Percentiles rank a stretch among this genome's conserved stretches.
Evolutionary conservation across 208 protist genomes (phyloP).

Genomic region (Wallacemonas rigidus): DNA sequence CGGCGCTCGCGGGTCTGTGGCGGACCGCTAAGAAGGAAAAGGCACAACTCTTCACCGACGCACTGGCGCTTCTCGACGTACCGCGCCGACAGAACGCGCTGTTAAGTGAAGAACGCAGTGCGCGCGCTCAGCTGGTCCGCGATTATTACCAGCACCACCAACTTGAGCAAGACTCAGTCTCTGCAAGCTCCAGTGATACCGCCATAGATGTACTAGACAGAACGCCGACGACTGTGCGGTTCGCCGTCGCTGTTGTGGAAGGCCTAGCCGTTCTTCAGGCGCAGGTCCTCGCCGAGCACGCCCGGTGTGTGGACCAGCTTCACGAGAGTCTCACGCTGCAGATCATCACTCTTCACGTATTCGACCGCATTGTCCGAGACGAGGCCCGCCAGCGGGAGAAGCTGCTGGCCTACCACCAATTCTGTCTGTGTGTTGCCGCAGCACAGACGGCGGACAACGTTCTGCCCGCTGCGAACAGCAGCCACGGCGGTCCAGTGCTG

Average conservation of each 20-base stretch:
- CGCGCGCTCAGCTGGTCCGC: slow-evolving; percentile 31
- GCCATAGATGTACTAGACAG: not conserved
- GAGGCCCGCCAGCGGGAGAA: slow-evolving; percentile 41
- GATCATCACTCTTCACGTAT: slow-evolving; percentile 32
- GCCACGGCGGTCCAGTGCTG: too few species aligned
- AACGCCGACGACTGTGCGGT: not conserved
- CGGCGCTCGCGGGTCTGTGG: slow-evolving; percentile 3
- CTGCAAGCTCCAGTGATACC: too few species aligned
- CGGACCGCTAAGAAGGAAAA: slow-evolving; percentile 33
- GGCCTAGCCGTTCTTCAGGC: slow-evolving; percentile 23
- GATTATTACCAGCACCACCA: not conserved
- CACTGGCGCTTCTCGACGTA: slow-evolving; percentile 23
- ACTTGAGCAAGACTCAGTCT: too few species aligned
- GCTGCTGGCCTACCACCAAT: slow-evolving; percentile 48
- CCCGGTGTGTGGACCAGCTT: slow-evolving; percentile 23
- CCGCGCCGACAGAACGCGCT: slow-evolving; percentile 21
- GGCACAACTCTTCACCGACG: slow-evolving; percentile 30
- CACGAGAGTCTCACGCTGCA: slow-evolving; percentile 24
- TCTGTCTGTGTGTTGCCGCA: slow-evolving; percentile 33
- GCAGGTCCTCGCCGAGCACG: slow-evolving; percentile 30
- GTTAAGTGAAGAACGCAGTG: slow-evolving; percentile 40
- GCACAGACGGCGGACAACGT: not conserved
- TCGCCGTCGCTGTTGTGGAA: not conserved
- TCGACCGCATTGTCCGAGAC: slow-evolving; percentile 34
- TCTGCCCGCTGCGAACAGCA: not conserved